Evolutionary conservation across 495 filamentous ascomycete genomes (phyloP).

Genomic region (Darksidea phi): DNA sequence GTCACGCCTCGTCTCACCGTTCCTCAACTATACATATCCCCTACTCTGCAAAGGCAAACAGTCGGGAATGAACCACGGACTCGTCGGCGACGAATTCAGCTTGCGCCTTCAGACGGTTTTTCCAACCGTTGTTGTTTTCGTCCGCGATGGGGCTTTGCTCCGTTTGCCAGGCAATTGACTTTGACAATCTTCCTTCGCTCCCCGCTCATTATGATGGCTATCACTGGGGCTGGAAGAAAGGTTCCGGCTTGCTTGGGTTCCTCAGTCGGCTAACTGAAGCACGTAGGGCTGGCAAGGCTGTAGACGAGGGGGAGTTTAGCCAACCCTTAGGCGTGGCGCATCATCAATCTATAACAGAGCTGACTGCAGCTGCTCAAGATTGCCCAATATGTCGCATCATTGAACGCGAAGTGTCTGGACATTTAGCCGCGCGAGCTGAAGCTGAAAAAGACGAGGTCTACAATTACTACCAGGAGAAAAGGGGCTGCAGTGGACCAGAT

Average conservation of each 20-base stretch:
- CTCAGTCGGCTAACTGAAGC: not conserved
- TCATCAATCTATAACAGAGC: slow-evolving; percentile 19
- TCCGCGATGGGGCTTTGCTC: slow-evolving; percentile 6
- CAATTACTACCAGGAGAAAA: not conserved
- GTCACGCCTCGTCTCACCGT: too few species aligned
- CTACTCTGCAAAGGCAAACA: too few species aligned
- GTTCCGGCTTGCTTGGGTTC: not conserved
- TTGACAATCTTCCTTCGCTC: slow-evolving; percentile 4
- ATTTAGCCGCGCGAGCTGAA: slow-evolving; percentile 19
- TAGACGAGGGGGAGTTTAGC: slow-evolving; percentile 23
- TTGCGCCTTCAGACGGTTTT: too few species aligned
- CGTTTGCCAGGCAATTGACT: slow-evolving; percentile 3
- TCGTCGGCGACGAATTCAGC: too few species aligned
- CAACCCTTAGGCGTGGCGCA: slow-evolving; percentile 16
- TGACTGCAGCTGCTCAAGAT: slow-evolving; percentile 7
- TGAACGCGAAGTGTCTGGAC: not conserved
- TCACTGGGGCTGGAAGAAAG: not conserved
- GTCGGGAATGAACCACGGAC: too few species aligned
- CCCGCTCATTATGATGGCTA: not conserved
- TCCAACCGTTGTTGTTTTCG: too few species aligned
- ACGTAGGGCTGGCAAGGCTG: slow-evolving; percentile 2
- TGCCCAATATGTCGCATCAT: slow-evolving; percentile 18
- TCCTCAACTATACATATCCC: too few species aligned
- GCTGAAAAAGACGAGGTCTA: slow-evolving; percentile 9
- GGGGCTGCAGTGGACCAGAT: not conserved